Conservation (phyloP, 2,329 filamentous ascomycete genomes). For the Venturia nashicola region DNA sequence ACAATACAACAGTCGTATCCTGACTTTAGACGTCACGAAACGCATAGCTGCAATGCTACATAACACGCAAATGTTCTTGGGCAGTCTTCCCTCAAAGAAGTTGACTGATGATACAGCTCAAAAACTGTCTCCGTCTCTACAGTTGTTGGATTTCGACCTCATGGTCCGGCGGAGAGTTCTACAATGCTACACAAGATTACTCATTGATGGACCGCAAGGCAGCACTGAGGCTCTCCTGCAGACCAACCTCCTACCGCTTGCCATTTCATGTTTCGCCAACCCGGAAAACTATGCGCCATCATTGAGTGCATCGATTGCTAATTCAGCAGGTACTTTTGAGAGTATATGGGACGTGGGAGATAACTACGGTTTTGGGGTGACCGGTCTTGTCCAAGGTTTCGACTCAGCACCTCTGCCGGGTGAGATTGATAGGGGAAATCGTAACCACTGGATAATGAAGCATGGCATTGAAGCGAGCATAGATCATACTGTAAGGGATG, state of each 20-base stretch:
- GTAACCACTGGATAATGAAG: conserved; percentile 39
- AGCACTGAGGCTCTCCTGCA: conserved; percentile 79
- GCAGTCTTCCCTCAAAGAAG: conserved; percentile 70
- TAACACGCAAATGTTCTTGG: conserved; percentile 83
- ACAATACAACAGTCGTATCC: conserved; percentile 79
- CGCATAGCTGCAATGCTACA: conserved; percentile 89
- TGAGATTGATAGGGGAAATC: conserved; percentile 29
- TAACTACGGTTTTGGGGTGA: conserved; percentile 90
- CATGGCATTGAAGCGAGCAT: conserved; percentile 53
- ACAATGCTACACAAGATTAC: conserved; percentile 86
- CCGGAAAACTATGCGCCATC: conserved; percentile 80
- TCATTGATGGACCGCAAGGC: conserved; percentile 75
- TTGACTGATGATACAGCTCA: conserved; percentile 77
- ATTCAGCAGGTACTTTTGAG: conserved; percentile 79
- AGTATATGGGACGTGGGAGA: conserved; percentile 91
- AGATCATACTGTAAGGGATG: conserved; percentile 33
- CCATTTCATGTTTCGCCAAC: conserved; percentile 85
- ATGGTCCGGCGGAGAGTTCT: conserved; percentile 90
- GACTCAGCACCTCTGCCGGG: conserved; percentile 58
- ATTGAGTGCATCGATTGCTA: conserved; percentile 82
- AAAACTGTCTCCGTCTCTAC: conserved; percentile 69
- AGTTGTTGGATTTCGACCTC: conserved; percentile 78
- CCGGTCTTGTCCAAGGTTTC: conserved; percentile 69
- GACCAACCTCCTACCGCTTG: conserved; percentile 80
- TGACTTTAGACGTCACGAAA: conserved; percentile 90